Evolutionary conservation across 768 basidiomycete genomes (phyloP).

Genomic region (Amanita pallidorosea): DNA sequence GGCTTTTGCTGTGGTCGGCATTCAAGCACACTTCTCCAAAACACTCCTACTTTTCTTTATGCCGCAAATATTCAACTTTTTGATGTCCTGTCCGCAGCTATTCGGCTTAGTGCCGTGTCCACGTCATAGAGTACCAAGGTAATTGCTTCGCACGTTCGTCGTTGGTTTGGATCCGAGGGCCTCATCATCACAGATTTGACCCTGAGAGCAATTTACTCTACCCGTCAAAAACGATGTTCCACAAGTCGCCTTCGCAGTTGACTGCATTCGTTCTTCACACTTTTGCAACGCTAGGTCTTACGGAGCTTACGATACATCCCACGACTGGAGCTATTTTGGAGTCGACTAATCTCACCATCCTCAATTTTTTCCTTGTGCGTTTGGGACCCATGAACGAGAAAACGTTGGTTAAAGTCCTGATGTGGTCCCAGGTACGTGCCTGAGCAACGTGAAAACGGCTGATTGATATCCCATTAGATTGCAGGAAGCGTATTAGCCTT

Average conservation of each 20-base stretch:
- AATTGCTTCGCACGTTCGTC: constrained; percentile 12
- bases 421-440: constrained; percentile 55
- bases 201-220: constrained; percentile 62
- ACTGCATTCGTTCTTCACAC: constrained; percentile 45
- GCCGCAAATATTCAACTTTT: constrained; percentile 96
- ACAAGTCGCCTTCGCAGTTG: constrained; percentile 42
- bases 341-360: constrained; percentile 83
- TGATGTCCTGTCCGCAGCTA: constrained; percentile 88
- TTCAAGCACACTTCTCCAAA: constrained; percentile 96
- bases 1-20: constrained; percentile 97
- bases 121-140: constrained; percentile 88
- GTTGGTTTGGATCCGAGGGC: constrained; percentile 2
- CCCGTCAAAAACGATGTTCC: constrained; percentile 61
- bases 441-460: neutral
- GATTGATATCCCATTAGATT: constrained; percentile 28
- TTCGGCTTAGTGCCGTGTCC: constrained; percentile 93
- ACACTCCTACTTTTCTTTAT: constrained; percentile 94
- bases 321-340: constrained; percentile 50
- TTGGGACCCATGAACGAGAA: constrained; percentile 84
- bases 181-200: constrained; percentile 49
- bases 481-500: constrained; percentile 77
- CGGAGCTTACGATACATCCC: constrained; percentile 47
- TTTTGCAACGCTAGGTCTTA: constrained; percentile 54
- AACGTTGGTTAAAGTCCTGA: constrained; percentile 60
- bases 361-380: constrained; percentile 75